Base-by-base conservation (phyloP, 2,329 filamentous ascomycete genomes). In the Davidsoniella neocaledoniae region DNA sequence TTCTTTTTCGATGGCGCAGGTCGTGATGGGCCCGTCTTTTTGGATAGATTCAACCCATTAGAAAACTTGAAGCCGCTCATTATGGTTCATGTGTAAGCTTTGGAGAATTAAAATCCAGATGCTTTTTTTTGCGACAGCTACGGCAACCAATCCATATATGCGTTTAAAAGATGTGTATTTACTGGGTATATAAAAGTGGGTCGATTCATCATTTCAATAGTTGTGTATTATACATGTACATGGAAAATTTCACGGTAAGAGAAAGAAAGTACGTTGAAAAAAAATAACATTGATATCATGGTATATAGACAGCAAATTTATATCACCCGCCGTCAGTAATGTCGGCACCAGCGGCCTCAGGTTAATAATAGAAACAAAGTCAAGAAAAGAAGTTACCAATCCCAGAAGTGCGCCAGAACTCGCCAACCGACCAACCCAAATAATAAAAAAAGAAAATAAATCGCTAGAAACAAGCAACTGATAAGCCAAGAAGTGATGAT, bases 11-110 rank as follows among this genome's bases (percentile, higher is more conserved):
- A 60, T 2, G 70, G 69, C 26, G 64, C 64, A 4, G 71, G 64
- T 57, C 75, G 77, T 2, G 68, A 63, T 53, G 64, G 63, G 49
- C 63, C 64, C 2, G 69, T 60, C 61, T 81, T 83, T 58, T 77
- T 80, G 46, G 70, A 64, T 42, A 77, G 56, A 58, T 74, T 82
- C 38, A 83, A 68, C 46, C 79, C 79, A 56, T 71, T 71, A 38
- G 68, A 66, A 19, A 73, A 57, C 19, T 59, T 63, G n/a, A 68
- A 67, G 53, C 70, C 72, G 60, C 65, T 70, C 69, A 72, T 73
- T 44, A 43, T 60, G 53, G 23, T 39, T 7, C 10, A 33, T 43
- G 17, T 39, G 33, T 38, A 17, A 5, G 23, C 33, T 39, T 7
- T 5, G 17, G n/a, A 7, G 5, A 8, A 23, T n/a, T 39, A 29